phyloP scores from a whole-genome alignment of 2,329 filamentous ascomycete genomes.

The Scedosporium aurantiacum region DNA sequence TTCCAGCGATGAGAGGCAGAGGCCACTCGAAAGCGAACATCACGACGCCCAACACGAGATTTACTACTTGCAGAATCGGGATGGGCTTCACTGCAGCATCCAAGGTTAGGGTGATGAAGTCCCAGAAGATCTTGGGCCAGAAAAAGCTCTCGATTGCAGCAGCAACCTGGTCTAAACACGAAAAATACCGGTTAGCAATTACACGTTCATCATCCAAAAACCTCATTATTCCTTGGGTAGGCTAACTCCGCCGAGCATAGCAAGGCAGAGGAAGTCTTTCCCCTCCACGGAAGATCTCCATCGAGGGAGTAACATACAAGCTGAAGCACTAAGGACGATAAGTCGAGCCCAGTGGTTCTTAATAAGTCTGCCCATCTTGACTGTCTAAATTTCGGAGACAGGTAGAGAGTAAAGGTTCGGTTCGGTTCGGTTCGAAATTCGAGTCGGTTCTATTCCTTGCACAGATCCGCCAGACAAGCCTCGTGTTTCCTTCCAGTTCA shows the following conservation, averaged over 20 bases:
- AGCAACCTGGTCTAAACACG: slow-evolving; percentile 62
- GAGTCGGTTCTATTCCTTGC: background rate
- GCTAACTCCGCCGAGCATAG: background rate
- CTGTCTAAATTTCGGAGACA: background rate
- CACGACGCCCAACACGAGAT: slow-evolving; percentile 68
- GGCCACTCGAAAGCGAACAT: slow-evolving; percentile 90
- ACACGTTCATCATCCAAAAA: background rate
- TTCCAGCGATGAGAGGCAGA: slow-evolving; percentile 63
- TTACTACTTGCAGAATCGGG: slow-evolving; percentile 83
- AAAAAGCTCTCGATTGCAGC: slow-evolving; percentile 82
- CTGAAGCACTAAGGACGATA: slow-evolving; percentile 75
- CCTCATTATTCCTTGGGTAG: too few species aligned
- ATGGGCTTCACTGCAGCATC: slow-evolving; percentile 76
- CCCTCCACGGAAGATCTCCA: background rate
- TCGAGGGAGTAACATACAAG: slow-evolving; percentile 41
- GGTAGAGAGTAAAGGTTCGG: slow-evolving; percentile 9
- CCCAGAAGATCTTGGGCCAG: slow-evolving; percentile 99
- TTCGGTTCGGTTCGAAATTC: background rate
- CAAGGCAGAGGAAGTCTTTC: background rate
- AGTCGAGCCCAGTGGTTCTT: slow-evolving; percentile 99
- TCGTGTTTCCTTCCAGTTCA: slow-evolving; percentile 9
- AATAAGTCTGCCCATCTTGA: slow-evolving; percentile 86
- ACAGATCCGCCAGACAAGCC: slow-evolving; percentile 8
- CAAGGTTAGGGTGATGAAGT: slow-evolving; percentile 85
- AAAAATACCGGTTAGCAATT: background rate